These are phyloP conservation scores for Kodamaea kaohsiungensis DNA, from an alignment of 805 yeast species.

Conservation along the genomic window DNA sequence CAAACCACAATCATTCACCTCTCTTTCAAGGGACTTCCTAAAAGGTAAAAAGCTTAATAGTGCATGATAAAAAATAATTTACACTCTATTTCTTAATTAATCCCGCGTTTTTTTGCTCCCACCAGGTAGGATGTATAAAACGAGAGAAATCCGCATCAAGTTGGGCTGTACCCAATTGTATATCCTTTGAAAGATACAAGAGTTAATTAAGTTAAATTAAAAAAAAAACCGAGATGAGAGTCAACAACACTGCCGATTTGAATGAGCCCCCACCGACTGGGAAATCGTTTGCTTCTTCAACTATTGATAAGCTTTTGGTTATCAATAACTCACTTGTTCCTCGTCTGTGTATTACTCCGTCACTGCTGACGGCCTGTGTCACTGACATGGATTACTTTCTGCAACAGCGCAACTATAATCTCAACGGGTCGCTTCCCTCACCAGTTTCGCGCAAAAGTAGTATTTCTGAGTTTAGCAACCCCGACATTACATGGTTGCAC, in stretches of 20 bases:
- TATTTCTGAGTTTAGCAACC: slow-evolving; percentile 7
- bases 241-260: slow-evolving; percentile 12
- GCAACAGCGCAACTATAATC: slow-evolving; percentile 3
- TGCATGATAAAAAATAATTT: background rate
- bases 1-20: background rate
- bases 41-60: background rate
- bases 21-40: background rate
- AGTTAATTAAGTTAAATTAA: background rate
- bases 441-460: slow-evolving; percentile 7
- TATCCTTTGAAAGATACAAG: background rate
- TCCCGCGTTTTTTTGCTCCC: background rate
- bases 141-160: background rate
- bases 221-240: slow-evolving; percentile 3
- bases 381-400: slow-evolving; percentile 9
- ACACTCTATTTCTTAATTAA: background rate
- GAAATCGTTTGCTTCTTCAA: background rate
- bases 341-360: slow-evolving; percentile 15
- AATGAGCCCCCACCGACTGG: slow-evolving; percentile 16
- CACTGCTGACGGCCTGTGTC: slow-evolving; percentile 10
- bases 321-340: slow-evolving; percentile 13
- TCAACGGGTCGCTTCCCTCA: slow-evolving; percentile 1
- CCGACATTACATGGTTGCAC: slow-evolving; percentile 11
- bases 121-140: background rate
- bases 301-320: slow-evolving; percentile 6
- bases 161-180: too few relatives aligned